Evolutionary conservation across 805 yeast species (phyloP).

Genomic region (Schwanniomyces polymorphus): DNA sequence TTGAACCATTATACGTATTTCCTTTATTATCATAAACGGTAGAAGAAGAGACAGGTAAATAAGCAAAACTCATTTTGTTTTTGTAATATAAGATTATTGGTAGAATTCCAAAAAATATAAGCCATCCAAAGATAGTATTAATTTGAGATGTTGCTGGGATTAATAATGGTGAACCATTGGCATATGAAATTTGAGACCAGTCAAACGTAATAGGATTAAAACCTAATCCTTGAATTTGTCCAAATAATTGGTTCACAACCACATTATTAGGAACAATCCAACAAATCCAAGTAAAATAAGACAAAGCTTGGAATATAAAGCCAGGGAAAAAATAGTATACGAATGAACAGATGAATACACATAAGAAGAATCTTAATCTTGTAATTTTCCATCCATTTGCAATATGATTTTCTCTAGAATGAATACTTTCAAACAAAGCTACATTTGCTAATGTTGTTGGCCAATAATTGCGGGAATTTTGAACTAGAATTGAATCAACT

Average conservation of each 20-base stretch:
- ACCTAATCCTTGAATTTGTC: slow-evolving; percentile 61
- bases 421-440: slow-evolving; percentile 55
- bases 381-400: slow-evolving; percentile 64
- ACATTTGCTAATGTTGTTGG: slow-evolving; percentile 63
- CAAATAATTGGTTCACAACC: slow-evolving; percentile 65
- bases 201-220: slow-evolving; percentile 57
- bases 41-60: slow-evolving; percentile 53
- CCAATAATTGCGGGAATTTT: slow-evolving; percentile 70
- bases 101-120: slow-evolving; percentile 51
- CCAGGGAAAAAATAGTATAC: slow-evolving; percentile 64
- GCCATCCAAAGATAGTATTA: slow-evolving; percentile 36
- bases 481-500: slow-evolving; percentile 57
- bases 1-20: slow-evolving; percentile 47
- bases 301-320: slow-evolving; percentile 56
- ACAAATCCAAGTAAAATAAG: slow-evolving; percentile 61
- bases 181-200: slow-evolving; percentile 62
- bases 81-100: slow-evolving; percentile 58
- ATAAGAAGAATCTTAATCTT: slow-evolving; percentile 47
- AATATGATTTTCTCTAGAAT: slow-evolving; percentile 47
- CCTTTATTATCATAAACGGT: slow-evolving; percentile 53
- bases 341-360: slow-evolving; percentile 40
- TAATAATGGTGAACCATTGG: slow-evolving; percentile 63
- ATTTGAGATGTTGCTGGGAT: slow-evolving; percentile 57
- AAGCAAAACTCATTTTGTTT: slow-evolving; percentile 59
- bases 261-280: slow-evolving; percentile 67